Conservation (phyloP, 176 grass and related monocot species). For the Coix lacrymajobi region DNA sequence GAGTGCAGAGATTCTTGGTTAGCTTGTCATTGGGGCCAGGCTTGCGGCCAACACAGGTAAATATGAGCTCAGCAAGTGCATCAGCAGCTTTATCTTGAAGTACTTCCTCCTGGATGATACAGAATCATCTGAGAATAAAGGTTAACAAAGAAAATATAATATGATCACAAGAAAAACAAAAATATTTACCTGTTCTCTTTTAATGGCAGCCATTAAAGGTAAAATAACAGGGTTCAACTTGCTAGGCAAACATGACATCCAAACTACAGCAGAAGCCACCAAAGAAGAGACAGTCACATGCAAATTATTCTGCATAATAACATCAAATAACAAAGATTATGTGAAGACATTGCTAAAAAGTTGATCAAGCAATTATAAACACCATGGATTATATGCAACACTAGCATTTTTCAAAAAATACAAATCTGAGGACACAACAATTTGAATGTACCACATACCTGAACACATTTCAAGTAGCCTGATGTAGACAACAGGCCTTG, state of each 20-base stretch:
- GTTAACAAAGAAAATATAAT: slow-evolving; percentile 18
- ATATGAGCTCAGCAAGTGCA: slow-evolving; percentile 93
- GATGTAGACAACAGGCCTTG: slow-evolving; percentile 80
- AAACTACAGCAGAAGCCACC: slow-evolving; percentile 84
- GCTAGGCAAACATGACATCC: slow-evolving; percentile 82
- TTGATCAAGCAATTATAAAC: not conserved
- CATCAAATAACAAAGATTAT: slow-evolving; percentile 13
- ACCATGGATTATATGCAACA: not conserved
- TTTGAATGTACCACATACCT: slow-evolving; percentile 48
- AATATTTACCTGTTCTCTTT: slow-evolving; percentile 82
- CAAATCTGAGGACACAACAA: slow-evolving; percentile 2
- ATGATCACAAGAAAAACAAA: not conserved
- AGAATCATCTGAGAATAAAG: slow-evolving; percentile 22
- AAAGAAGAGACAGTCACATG: slow-evolving; percentile 87
- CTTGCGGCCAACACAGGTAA: slow-evolving; percentile 87
- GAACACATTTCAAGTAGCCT: slow-evolving; percentile 95
- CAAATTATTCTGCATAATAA: slow-evolving; percentile 91
- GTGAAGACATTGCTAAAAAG: slow-evolving; percentile 4
- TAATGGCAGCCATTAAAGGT: slow-evolving; percentile 98
- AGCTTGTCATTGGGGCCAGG: slow-evolving; percentile 96
- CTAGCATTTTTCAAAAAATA: not conserved
- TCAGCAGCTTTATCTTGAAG: slow-evolving; percentile 96
- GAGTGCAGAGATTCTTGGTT: slow-evolving; percentile 90
- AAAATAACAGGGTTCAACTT: slow-evolving; percentile 97
- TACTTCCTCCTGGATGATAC: slow-evolving; percentile 79